A percentile compares a stretch with the other conserved stretches of the same genome.
Conservation (phyloP, 106 monocot species). For the Platanthera zijinensis region DNA sequence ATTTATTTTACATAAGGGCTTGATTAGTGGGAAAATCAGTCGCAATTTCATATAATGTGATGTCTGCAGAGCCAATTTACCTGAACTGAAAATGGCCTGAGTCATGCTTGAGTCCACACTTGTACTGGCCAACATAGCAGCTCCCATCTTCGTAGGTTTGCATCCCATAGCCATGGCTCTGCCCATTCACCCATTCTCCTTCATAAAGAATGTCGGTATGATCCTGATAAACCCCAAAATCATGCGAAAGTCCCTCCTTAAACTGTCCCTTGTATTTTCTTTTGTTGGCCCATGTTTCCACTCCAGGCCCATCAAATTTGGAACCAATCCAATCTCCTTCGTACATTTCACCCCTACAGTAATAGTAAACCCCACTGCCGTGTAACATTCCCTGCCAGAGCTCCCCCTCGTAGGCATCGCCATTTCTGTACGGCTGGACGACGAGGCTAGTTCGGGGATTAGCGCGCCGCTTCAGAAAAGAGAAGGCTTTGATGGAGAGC, state of each 20-base stretch:
- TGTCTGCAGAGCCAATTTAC: neutral
- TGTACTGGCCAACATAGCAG: slow-evolving; percentile 21
- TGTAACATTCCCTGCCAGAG: slow-evolving; percentile 15
- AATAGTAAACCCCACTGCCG: slow-evolving; percentile 24
- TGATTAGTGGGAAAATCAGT: no score
- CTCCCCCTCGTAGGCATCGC: slow-evolving; percentile 25
- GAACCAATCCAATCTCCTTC: slow-evolving; percentile 25
- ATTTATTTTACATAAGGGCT: no score
- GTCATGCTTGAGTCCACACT: slow-evolving; percentile 23
- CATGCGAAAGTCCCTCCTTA: slow-evolving; percentile 18
- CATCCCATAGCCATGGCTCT: slow-evolving; percentile 26
- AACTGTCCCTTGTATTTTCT: slow-evolving; percentile 16
- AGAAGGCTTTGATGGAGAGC: neutral
- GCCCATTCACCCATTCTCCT: slow-evolving; percentile 24
- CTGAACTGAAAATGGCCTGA: slow-evolving; percentile 21
- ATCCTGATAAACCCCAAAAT: slow-evolving; percentile 19
- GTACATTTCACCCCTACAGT: slow-evolving; percentile 17
- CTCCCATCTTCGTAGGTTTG: slow-evolving; percentile 24
- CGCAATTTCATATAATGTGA: no score
- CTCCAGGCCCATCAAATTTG: slow-evolving; percentile 22
- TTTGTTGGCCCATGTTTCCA: slow-evolving; percentile 18
- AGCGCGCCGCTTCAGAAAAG: neutral
- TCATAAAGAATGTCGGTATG: slow-evolving; percentile 21
- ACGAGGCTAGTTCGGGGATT: neutral
- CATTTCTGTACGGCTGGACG: slow-evolving; percentile 21